These are phyloP conservation scores for Monilinia fructigena DNA, from an alignment of 2,329 filamentous ascomycete species.

Conservation along the genomic window DNA sequence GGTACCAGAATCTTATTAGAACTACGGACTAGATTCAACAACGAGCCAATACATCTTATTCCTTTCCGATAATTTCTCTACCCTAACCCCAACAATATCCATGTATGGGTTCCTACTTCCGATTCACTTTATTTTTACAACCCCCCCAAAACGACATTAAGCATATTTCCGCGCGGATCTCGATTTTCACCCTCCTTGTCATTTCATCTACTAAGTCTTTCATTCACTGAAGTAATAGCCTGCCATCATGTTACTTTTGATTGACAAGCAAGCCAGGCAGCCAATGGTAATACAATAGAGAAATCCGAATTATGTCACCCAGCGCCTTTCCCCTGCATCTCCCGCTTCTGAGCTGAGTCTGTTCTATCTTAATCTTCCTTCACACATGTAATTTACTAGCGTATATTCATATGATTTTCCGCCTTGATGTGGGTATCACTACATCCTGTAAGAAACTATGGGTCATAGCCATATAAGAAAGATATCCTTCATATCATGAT, in stretches of 20 bases:
- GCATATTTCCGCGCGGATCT: constrained; percentile 10
- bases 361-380: constrained; percentile 14
- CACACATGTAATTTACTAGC: constrained; percentile 5
- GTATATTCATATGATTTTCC: constrained; percentile 3
- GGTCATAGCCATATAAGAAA: constrained; percentile 14
- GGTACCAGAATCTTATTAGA: neutral
- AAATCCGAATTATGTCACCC: neutral
- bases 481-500: neutral
- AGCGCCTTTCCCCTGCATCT: constrained; percentile 14
- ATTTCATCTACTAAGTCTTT: neutral
- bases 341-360: constrained; percentile 10
- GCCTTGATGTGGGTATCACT: neutral
- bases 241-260: neutral
- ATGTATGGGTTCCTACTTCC: neutral
- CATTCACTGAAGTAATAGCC: constrained; percentile 1
- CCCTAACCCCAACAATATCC: neutral
- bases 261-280: neutral
- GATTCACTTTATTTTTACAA: neutral
- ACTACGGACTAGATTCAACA: neutral
- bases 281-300: neutral
- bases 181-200: neutral
- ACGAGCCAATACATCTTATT: neutral
- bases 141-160: neutral
- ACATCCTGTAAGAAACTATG: neutral
- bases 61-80: neutral